Conservation (phyloP, 306 rosid species). For the Alnus glutinosa region DNA sequence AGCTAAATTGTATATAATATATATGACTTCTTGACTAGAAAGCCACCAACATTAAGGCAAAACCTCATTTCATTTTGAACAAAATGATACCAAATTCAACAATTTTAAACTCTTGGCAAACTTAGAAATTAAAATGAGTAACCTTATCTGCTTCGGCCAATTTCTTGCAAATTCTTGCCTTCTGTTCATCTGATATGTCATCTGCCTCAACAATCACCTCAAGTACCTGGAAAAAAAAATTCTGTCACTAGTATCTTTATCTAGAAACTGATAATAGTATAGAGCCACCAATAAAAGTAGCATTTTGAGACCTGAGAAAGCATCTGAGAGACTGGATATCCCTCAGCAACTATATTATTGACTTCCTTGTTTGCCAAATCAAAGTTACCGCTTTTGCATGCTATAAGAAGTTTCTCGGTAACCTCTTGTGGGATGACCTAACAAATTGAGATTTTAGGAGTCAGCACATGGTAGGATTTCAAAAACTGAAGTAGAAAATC, state of each 20-base stretch:
- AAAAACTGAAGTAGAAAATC: neutral
- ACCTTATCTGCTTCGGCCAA: conserved; percentile 93
- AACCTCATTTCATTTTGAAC: neutral
- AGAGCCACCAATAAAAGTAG: conserved; percentile 6
- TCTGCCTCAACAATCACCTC: conserved; percentile 69
- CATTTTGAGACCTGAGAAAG: conserved; percentile 59
- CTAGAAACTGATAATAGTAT: conserved; percentile 4
- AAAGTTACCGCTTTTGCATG: conserved; percentile 86
- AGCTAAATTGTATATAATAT: neutral
- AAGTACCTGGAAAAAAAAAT: conserved; percentile 53
- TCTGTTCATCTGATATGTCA: conserved; percentile 85
- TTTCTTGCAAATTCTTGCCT: conserved; percentile 81
- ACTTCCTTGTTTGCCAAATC: conserved; percentile 90
- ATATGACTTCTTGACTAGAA: neutral
- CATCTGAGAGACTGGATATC: conserved; percentile 92
- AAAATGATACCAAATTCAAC: neutral
- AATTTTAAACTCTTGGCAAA: neutral
- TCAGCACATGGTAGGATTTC: conserved; percentile 17
- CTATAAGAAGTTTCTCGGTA: conserved; percentile 53
- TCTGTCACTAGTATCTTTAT: conserved; percentile 14
- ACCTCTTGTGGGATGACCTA: conserved; percentile 71
- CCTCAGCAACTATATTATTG: conserved; percentile 82
- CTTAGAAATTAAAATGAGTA: conserved; percentile 6
- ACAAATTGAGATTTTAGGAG: conserved; percentile 25
- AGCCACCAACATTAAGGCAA: neutral